Base-by-base conservation (phyloP, 371 early-diverging fungal genomes). In the Vairimorpha necatrix region DNA sequence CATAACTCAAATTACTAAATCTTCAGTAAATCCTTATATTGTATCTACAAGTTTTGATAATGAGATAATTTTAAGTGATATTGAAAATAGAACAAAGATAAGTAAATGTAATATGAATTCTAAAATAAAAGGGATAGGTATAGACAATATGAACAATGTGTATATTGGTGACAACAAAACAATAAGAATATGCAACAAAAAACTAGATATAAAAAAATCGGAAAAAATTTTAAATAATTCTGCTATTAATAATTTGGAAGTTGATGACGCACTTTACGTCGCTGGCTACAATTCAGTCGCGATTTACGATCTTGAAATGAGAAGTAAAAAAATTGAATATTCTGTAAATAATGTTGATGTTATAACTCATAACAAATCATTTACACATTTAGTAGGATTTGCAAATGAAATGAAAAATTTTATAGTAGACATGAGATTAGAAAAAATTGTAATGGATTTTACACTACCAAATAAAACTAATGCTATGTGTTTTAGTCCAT, bases 1-100 rank as follows among this genome's bases (percentile, higher is more conserved):
- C 69, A 94, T 99, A 13, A 95, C 95, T 80, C 84, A 89, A 72
- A 87, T 99, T 87, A 89, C 90, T 0, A 95, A 94, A 83, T 91
- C 94, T 79, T 91, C 47, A 0, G 91, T 88, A 81, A 90, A 89
- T n/a, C 16, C 47, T 30, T 4, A 60, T 4, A 70, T 82, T 69
- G 38, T 75, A 28, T 67, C 76, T 39, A 32, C 76, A 32, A 75
- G 76, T 46, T 82, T 76, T 69, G 77, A 77, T 61, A 71, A 70
- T 54, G 26, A 75, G 33, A 58, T 78, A 26, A 33, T 77, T 14
- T 11, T 78, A 28, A 78, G 76, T 79, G 65, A 78, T 54, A 18
- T 82, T n/a, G 39, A 48, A 2, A 20, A 54, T 13, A 75, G 65
- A 67, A 46, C 32, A 14, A 54, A 28, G 22, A 18, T 74, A 3